A percentile compares a stretch with the other conserved stretches of the same genome.
Conservation (phyloP, 441 rosid genomes). For the Aquilaria agallochum region DNA sequence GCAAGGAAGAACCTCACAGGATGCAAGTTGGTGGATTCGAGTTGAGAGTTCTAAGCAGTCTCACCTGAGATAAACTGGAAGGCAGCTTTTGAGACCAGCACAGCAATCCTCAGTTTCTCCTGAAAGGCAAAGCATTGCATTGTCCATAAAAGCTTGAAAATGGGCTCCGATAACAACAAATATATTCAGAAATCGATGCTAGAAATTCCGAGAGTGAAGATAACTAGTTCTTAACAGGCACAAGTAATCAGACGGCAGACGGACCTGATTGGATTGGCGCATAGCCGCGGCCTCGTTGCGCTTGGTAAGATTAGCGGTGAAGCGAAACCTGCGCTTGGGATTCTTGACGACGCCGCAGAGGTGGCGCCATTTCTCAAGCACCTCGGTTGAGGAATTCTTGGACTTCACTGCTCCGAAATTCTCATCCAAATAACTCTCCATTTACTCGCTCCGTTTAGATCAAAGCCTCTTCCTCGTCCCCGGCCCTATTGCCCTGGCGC, state of each 20-base stretch:
- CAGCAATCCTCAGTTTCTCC: conserved; percentile 85
- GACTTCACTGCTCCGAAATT: conserved; percentile 47
- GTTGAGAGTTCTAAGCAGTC: conserved; percentile 10
- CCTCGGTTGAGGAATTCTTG: conserved; percentile 51
- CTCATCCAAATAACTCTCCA: conserved; percentile 66
- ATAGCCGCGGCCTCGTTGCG: conserved; percentile 71
- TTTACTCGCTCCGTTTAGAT: conserved; percentile 2
- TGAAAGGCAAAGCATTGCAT: conserved; percentile 14
- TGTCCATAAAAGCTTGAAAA: no score
- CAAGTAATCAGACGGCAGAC: not conserved
- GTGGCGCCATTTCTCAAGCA: conserved; percentile 49
- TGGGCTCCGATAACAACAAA: no score
- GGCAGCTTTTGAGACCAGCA: conserved; percentile 90
- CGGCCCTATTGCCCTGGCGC: not conserved
- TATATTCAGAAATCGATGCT: no score
- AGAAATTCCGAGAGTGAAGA: no score
- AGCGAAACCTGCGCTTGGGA: conserved; percentile 65
- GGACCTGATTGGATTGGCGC: conserved; percentile 82
- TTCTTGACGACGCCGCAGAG: conserved; percentile 62
- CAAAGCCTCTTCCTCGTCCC: not conserved
- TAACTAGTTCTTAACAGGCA: no score
- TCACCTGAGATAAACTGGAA: conserved; percentile 72
- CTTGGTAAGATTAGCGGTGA: conserved; percentile 69
- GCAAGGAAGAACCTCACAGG: not conserved
- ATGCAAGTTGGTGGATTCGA: not conserved